Evolutionary conservation across 202 grass and related monocot genomes (phyloP).

Genomic region (Thinopyrum obtusiflorum): DNA sequence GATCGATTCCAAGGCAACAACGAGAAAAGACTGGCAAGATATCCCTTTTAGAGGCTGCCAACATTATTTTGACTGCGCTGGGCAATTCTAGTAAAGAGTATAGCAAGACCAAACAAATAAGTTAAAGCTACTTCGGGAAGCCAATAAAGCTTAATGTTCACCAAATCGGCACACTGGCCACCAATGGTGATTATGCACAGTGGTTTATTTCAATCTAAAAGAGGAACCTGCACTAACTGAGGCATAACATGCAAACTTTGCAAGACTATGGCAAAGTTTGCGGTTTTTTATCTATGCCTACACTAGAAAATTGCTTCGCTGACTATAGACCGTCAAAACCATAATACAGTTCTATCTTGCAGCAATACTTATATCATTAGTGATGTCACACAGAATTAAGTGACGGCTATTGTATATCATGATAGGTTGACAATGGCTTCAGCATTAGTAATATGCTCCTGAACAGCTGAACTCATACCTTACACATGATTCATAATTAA

Average conservation of each 20-base stretch:
- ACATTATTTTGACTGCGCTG: not conserved
- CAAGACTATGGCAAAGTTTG: not conserved
- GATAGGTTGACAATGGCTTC: not conserved
- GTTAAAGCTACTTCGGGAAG: not conserved
- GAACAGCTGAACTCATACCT: constrained; percentile 11
- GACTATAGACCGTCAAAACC: not conserved
- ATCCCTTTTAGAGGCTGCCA: not conserved
- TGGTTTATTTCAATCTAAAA: constrained; percentile 1
- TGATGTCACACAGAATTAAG: constrained; percentile 6
- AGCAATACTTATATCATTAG: not conserved
- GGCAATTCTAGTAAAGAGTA: not conserved
- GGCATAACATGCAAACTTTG: not conserved
- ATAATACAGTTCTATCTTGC: not conserved
- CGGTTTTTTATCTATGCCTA: not conserved
- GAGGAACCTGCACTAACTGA: constrained; percentile 11
- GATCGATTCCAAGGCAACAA: constrained; percentile 9
- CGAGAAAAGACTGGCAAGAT: not conserved
- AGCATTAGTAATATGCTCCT: not conserved
- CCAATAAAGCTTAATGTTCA: not conserved
- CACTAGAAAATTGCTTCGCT: not conserved
- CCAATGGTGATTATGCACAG: not conserved
- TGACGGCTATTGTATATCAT: not conserved
- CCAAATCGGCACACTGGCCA: not conserved
- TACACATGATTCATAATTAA: constrained; percentile 4
- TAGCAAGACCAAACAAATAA: constrained; percentile 8